phyloP scores from a whole-genome alignment of 1,139 yeast genomes.

The Trichomonascaceae sp. region DNA sequence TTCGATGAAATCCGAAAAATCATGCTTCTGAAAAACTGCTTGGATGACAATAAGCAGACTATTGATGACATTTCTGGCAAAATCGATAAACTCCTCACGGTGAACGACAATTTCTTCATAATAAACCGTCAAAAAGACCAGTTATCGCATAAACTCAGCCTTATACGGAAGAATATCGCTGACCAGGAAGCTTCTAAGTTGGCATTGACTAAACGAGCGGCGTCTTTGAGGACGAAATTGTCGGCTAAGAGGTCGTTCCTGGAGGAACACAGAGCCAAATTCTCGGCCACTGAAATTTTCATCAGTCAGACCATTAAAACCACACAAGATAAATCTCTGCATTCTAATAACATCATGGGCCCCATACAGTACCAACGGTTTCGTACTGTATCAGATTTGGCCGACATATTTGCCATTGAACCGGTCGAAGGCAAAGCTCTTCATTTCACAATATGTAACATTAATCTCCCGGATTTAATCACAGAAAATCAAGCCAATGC shows the following conservation, averaged over 20 bases:
- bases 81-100: slow-evolving; percentile 10
- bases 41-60: slow-evolving; percentile 34
- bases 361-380: slow-evolving; percentile 19
- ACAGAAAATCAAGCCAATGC: slow-evolving; percentile 20
- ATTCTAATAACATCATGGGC: slow-evolving; percentile 11
- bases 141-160: slow-evolving; percentile 6
- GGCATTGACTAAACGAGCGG: slow-evolving; percentile 1
- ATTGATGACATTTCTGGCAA: slow-evolving; percentile 20
- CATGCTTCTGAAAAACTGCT: slow-evolving; percentile 40
- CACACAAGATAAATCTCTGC: not conserved
- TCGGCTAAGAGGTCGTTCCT: not conserved
- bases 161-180: slow-evolving; percentile 4
- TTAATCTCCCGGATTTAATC: slow-evolving; percentile 22
- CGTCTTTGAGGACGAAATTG: not conserved
- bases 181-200: slow-evolving; percentile 5
- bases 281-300: slow-evolving; percentile 3
- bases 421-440: slow-evolving; percentile 23
- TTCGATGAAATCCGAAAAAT: slow-evolving; percentile 43
- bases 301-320: slow-evolving; percentile 9
- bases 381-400: slow-evolving; percentile 24
- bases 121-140: slow-evolving; percentile 1
- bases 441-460: slow-evolving; percentile 35
- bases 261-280: slow-evolving; percentile 10
- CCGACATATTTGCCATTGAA: slow-evolving; percentile 35
- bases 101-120: not conserved